Percentiles rank a stretch among this genome's conserved stretches.
phyloP scores from a whole-genome alignment of 2,329 filamentous ascomycete genomes.

The Aspergillus hiratsukae region DNA sequence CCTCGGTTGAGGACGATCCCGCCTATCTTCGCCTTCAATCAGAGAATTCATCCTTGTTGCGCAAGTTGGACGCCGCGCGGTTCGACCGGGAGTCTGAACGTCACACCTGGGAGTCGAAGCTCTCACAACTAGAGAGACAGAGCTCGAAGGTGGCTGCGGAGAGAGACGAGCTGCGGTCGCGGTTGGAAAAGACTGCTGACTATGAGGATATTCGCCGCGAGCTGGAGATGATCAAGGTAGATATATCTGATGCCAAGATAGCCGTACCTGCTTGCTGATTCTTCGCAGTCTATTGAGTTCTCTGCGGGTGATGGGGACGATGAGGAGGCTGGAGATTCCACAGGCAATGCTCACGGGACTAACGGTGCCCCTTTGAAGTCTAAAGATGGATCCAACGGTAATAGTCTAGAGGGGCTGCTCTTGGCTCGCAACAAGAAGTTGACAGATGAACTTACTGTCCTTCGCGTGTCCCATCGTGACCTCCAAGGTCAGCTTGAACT shows the following conservation, averaged over 20 bases:
- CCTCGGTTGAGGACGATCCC: slow-evolving; percentile 80
- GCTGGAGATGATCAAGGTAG: slow-evolving; percentile 80
- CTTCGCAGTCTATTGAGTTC: slow-evolving; percentile 77
- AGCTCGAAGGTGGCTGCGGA: slow-evolving; percentile 70
- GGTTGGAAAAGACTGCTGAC: slow-evolving; percentile 84
- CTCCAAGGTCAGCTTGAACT: slow-evolving; percentile 73
- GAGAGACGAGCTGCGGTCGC: slow-evolving; percentile 71
- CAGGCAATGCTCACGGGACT: slow-evolving; percentile 29
- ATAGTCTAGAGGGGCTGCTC: slow-evolving; percentile 85
- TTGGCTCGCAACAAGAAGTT: slow-evolving; percentile 95
- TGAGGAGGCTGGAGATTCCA: slow-evolving; percentile 48
- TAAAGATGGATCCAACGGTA: slow-evolving; percentile 52
- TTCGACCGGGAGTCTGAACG: slow-evolving; percentile 80
- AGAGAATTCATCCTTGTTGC: slow-evolving; percentile 86
- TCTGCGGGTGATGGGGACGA: slow-evolving; percentile 86
- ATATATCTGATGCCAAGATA: background rate
- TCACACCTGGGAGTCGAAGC: slow-evolving; percentile 67
- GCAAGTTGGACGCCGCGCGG: slow-evolving; percentile 77
- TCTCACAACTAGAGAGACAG: slow-evolving; percentile 77
- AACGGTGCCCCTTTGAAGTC: slow-evolving; percentile 53
- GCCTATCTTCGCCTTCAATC: slow-evolving; percentile 81
- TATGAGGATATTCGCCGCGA: slow-evolving; percentile 97
- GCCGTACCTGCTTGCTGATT: slow-evolving; percentile 5
- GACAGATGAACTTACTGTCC: slow-evolving; percentile 83
- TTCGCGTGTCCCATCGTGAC: slow-evolving; percentile 91